Evolutionary conservation across 2,329 filamentous ascomycete genomes (phyloP), one percentile per base, ranked within the genome.

Genomic region (Verticillium nubilum): DNA sequence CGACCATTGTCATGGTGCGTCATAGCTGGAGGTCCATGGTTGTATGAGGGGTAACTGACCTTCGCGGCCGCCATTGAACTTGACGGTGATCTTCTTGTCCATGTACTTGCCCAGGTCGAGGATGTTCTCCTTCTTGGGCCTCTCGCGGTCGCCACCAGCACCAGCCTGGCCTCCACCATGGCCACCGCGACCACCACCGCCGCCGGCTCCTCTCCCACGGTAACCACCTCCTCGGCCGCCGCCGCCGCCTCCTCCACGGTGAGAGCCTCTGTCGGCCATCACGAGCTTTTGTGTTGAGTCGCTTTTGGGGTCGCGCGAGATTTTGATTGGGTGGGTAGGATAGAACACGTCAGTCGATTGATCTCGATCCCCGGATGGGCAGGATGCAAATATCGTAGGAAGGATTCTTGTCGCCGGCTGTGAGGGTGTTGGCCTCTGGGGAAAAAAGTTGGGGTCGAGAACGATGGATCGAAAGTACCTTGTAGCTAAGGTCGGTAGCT

Each of bases 41-140:
- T 10, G 31, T 9, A 4, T 15, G 15, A 10, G 23, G 27, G 23
- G 23, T 58, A 29, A 56, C 82, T 62, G 72, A 95, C 92, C 91
- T 81, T 97, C 92, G 62, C 94, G 81, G 1, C 95, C 95, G 50
- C 95, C 95, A 70, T 92, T 97, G 75, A 99, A 98, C 78, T 98
- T 98, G 72, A 99, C 93, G 10, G 85, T 90, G 67, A 99, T 92
- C 71, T 89, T 84, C 84, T 97, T 96, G 76, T 99, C 92, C 89
- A 97, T 92, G 76, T 98, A 99, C 79, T 97, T 97, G 72, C 83
- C 86, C 69, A 99, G 76, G 72, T 99, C 94, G 58, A 99, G 85
- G 69, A 99, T 99, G 74, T 97, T 98, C 77, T 99, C 95, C 82
- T 98, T 98, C 86, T 97, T 97, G 62, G 92, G 91, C 68, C 88